Evolutionary conservation across 768 basidiomycete genomes (phyloP).

Genomic region (Peribolospora kevripleyi): DNA sequence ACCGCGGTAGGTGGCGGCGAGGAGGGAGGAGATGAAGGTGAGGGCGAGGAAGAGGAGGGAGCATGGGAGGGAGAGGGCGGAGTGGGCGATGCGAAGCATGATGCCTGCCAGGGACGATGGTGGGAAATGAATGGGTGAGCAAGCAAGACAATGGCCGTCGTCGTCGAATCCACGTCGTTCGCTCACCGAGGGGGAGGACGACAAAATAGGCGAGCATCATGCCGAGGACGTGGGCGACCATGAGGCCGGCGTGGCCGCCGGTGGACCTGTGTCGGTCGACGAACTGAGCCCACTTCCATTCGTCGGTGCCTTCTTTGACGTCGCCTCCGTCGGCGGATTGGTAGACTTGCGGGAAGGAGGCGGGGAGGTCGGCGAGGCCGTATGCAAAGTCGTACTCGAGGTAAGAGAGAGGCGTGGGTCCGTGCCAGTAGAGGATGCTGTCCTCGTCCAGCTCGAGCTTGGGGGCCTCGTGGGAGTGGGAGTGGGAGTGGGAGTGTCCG

Average conservation of each 20-base stretch:
- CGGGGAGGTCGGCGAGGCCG: background rate
- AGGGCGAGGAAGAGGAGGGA: slow-evolving; percentile 41
- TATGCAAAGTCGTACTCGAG: slow-evolving; percentile 37
- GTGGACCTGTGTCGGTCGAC: too few species aligned
- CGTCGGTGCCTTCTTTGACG: too few species aligned
- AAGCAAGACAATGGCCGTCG: background rate
- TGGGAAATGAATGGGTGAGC: background rate
- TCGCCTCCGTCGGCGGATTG: slow-evolving; percentile 1
- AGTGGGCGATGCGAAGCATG: slow-evolving; percentile 49
- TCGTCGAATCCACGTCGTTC: background rate
- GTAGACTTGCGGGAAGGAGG: background rate
- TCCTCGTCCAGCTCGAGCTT: slow-evolving; percentile 40
- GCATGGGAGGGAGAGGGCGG: slow-evolving; percentile 35
- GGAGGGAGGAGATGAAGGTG: slow-evolving; percentile 36
- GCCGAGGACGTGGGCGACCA: slow-evolving; percentile 44
- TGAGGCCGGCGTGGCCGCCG: slow-evolving; percentile 25
- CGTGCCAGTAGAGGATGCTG: slow-evolving; percentile 37
- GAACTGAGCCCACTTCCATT: too few species aligned
- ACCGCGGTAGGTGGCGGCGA: slow-evolving; percentile 48
- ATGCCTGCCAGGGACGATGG: slow-evolving; percentile 30
- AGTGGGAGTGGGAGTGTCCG: background rate
- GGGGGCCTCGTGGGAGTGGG: slow-evolving; percentile 6
- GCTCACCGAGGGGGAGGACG: slow-evolving; percentile 51
- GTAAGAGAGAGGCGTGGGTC: slow-evolving; percentile 54
- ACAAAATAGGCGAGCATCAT: slow-evolving; percentile 64